Base-by-base conservation (phyloP, 345 rosid species). In the Anacardium occidentale region DNA sequence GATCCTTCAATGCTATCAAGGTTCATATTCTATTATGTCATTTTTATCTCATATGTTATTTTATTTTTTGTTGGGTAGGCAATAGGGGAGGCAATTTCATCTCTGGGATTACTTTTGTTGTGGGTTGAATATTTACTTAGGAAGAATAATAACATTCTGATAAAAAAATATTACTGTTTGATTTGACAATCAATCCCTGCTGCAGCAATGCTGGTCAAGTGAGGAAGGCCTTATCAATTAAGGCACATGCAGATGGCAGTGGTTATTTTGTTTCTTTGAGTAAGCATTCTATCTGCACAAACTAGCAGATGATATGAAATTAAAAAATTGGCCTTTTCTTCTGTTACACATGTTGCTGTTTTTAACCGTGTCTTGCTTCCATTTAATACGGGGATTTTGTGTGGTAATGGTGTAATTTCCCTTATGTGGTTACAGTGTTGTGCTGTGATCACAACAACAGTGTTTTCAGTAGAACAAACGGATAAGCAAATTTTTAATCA, bases 171-270 rank as follows among this genome's bases (percentile, higher is more conserved):
- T 6, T 37, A 37, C 9, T 37, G 42, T 37, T 37, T 37, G 8
- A 37, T 37, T 29, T 78, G 66, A 75, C 56, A 53, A 76, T 61
- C 55, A 58, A 63, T 69, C 73, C 54, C 9, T 70, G 73, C 50
- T 42, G 68, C 90, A 95, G 99, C 79, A 92, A 88, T 77, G 91
- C 97, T 72, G 99, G 99, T 66, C 97, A 95, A 82, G 93, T 95
- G 70, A 91, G 93, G 83, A 95, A 95, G 89, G 83, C 85, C 76
- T 85, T 95, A 75, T 86, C 89, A 20, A 72, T 95, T 69, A 91
- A 86, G 84, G 88, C 99, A 0, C 69, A 50, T 59, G 74, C 84
- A 17, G 89, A 87, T 80, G 85, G 87, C 58, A 82, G 64, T 67
- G 91, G 98, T 75, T 95, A 88, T 78, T 87, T 90, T 74, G 29